Conservation (phyloP, 805 yeast species). For the Metschnikowia picachoensis region DNA sequence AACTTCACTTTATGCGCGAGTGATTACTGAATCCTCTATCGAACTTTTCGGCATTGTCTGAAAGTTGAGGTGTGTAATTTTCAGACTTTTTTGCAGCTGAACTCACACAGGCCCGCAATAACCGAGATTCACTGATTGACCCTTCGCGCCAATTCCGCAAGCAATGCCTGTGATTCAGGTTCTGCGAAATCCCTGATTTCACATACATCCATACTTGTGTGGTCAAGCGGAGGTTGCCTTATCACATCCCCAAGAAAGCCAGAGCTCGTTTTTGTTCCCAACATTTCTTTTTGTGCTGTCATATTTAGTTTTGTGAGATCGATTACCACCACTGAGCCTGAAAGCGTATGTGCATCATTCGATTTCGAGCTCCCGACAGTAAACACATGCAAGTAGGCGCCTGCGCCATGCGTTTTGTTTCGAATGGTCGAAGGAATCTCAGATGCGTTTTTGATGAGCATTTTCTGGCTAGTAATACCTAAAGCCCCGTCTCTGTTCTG, state of each 20-base stretch:
- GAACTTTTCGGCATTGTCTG: too few relatives aligned
- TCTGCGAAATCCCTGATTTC: constrained; percentile 1
- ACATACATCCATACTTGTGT: constrained; percentile 5
- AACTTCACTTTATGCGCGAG: too few relatives aligned
- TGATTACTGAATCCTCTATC: too few relatives aligned
- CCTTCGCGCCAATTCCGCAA: neutral
- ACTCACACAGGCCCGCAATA: too few relatives aligned
- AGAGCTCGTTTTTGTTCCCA: neutral
- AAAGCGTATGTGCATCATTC: neutral
- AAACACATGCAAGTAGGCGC: constrained; percentile 1
- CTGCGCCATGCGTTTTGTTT: neutral
- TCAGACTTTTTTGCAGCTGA: too few relatives aligned
- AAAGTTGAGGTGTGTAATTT: too few relatives aligned
- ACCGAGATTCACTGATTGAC: too few relatives aligned
- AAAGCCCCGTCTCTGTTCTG: neutral
- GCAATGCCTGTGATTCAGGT: neutral
- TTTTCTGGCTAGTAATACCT: constrained; percentile 9
- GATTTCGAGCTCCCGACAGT: neutral
- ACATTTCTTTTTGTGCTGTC: neutral
- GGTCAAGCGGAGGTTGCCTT: neutral
- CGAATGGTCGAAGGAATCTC: neutral
- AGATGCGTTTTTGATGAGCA: constrained; percentile 5
- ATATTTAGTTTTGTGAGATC: neutral
- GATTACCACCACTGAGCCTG: neutral
- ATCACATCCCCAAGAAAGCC: neutral